Evolutionary conservation across 257 asterid species (phyloP).

Genomic region (Euphrasia confusa): DNA sequence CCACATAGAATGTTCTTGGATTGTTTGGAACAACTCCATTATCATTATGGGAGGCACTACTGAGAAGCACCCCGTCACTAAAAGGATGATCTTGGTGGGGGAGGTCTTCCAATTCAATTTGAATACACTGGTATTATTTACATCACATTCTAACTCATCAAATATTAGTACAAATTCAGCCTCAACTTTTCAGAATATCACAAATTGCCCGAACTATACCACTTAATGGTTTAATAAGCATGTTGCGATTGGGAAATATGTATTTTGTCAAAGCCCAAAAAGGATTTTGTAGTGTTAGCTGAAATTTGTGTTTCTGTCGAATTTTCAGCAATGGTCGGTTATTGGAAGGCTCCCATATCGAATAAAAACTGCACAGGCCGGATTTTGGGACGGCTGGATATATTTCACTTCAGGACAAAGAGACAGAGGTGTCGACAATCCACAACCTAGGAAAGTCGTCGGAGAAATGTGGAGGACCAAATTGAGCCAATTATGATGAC

Average conservation of each 20-base stretch:
- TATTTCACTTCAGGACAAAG: constrained; percentile 84
- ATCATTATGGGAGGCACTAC: constrained; percentile 67
- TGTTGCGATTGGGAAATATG: too few species aligned
- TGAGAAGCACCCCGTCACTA: constrained; percentile 62
- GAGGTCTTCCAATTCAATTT: constrained; percentile 58
- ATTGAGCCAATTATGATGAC: constrained; percentile 15
- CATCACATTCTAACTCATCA: background rate
- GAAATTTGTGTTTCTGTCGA: constrained; percentile 3
- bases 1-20: constrained; percentile 68
- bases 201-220: too few species aligned
- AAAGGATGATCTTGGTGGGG: constrained; percentile 75
- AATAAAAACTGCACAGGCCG: constrained; percentile 52
- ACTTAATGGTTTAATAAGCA: too few species aligned
- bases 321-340: constrained; percentile 59
- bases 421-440: constrained; percentile 74
- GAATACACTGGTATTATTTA: constrained; percentile 39
- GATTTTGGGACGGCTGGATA: constrained; percentile 61
- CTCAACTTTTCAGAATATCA: too few species aligned
- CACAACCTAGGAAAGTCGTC: constrained; percentile 60
- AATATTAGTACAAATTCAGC: too few species aligned
- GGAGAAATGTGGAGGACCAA: constrained; percentile 80
- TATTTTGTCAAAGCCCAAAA: background rate
- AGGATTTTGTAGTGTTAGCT: background rate
- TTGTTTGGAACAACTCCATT: constrained; percentile 50
- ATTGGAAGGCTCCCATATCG: constrained; percentile 68